Evolutionary conservation across 805 yeast genomes (phyloP).

Genomic region (Schizosaccharomyces japonicus): DNA sequence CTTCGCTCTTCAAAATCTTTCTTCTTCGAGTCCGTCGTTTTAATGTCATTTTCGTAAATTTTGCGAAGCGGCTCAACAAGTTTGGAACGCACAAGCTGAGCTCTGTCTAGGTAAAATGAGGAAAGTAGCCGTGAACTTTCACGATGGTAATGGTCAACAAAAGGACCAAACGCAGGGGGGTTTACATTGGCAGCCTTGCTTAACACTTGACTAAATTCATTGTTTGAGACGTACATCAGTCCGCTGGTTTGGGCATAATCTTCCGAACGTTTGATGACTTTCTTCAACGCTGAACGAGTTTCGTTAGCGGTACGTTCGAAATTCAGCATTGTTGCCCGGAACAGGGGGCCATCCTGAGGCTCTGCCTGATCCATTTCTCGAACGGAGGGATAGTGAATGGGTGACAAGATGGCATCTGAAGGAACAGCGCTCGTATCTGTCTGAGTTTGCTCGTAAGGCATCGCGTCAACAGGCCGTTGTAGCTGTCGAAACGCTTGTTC

Average conservation of each 20-base stretch:
- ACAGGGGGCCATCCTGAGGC: slow-evolving; percentile 24
- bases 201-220: too few species aligned
- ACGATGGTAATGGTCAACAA: too few species aligned
- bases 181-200: too few species aligned
- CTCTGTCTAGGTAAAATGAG: too few species aligned
- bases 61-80: slow-evolving; percentile 14
- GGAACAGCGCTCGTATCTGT: not conserved
- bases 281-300: slow-evolving; percentile 17
- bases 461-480: not conserved
- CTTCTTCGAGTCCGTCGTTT: too few species aligned
- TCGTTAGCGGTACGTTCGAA: slow-evolving; percentile 18
- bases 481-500: not conserved
- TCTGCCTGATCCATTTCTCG: slow-evolving; percentile 11
- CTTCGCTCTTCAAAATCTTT: slow-evolving; percentile 24
- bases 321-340: slow-evolving; percentile 19
- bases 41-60: slow-evolving; percentile 21
- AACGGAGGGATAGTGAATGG: not conserved
- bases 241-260: slow-evolving; percentile 16
- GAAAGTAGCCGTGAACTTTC: too few species aligned
- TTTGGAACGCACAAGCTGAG: slow-evolving; percentile 12
- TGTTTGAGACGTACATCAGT: too few species aligned
- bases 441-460: not conserved
- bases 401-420: not conserved
- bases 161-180: too few species aligned
- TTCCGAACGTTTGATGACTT: slow-evolving; percentile 18